Evolutionary conservation across 139 green algal genomes (phyloP).

Genomic region (Chlorella ohadii): DNA sequence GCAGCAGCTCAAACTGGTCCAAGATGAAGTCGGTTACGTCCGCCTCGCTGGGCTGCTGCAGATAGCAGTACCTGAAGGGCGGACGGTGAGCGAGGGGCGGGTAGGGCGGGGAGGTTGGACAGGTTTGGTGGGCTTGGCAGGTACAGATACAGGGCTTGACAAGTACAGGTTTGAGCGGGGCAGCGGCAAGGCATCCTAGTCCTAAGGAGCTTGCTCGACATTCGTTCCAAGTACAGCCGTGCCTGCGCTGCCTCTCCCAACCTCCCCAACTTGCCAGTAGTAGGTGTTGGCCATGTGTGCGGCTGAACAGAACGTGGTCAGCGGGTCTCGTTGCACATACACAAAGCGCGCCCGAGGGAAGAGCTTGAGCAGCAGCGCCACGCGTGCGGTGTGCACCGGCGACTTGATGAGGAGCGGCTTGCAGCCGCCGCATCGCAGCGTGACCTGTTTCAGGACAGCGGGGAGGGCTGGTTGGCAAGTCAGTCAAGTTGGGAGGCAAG

Average conservation of each 20-base stretch:
- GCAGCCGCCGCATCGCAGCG: constrained; percentile 1
- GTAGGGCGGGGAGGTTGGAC: no score
- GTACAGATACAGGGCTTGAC: no score
- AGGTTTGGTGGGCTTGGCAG: no score
- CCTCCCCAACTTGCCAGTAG: constrained; percentile 23
- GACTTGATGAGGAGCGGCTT: constrained; percentile 74
- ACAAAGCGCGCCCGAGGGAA: constrained; percentile 73
- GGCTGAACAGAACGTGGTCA: constrained; percentile 43
- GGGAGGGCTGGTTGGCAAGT: not conserved
- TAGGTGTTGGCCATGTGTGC: constrained; percentile 31
- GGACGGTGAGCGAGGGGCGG: no score
- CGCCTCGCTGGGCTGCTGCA: constrained; percentile 44
- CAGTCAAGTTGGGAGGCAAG: not conserved
- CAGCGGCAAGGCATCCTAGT: no score
- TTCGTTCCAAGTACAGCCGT: no score
- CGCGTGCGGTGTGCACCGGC: constrained; percentile 70
- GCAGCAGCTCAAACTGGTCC: constrained; percentile 59
- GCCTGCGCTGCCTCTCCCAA: no score
- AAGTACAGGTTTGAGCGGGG: no score
- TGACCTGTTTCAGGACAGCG: not conserved
- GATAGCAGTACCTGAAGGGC: constrained; percentile 62
- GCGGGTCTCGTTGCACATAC: constrained; percentile 73
- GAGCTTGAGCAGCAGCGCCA: constrained; percentile 52
- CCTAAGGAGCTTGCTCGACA: no score
- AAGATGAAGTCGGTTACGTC: constrained; percentile 63